Conservation (phyloP, 331 rosid species). For the Quercus lobata region DNA sequence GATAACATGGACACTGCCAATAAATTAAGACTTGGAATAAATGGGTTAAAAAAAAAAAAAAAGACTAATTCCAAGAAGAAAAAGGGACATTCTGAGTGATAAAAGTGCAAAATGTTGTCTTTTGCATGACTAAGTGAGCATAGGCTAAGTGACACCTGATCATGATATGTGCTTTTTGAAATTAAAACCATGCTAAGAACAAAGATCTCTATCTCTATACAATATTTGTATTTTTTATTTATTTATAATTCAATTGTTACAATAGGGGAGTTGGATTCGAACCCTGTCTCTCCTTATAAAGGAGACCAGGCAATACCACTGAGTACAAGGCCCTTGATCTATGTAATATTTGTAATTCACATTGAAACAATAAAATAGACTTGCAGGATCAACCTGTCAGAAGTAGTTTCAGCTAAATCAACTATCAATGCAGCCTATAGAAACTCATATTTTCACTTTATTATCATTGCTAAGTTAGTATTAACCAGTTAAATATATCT, state of each 20-base stretch:
- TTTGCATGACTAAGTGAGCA: neutral
- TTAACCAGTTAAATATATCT: neutral
- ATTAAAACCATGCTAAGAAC: neutral
- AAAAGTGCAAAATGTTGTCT: neutral
- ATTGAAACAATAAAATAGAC: neutral
- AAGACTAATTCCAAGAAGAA: neutral
- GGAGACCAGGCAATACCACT: too few relatives aligned
- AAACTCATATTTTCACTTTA: neutral
- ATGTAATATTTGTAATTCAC: neutral
- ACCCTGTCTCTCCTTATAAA: too few relatives aligned
- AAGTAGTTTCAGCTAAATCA: slow-evolving; percentile 1
- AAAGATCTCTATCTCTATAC: neutral
- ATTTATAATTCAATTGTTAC: too few relatives aligned
- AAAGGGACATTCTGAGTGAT: neutral
- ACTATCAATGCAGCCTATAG: slow-evolving; percentile 8
- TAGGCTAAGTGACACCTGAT: neutral
- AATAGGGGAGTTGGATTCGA: too few relatives aligned
- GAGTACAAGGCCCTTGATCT: too few relatives aligned
- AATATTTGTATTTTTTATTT: neutral
- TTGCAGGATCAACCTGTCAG: neutral
- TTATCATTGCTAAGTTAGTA: neutral
- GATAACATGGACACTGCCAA: neutral
- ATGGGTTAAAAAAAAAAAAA: neutral
- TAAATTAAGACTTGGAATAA: neutral
- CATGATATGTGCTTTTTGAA: neutral